Conservation (phyloP, 139 green algal species). For the Yamagishiella unicocca region DNA sequence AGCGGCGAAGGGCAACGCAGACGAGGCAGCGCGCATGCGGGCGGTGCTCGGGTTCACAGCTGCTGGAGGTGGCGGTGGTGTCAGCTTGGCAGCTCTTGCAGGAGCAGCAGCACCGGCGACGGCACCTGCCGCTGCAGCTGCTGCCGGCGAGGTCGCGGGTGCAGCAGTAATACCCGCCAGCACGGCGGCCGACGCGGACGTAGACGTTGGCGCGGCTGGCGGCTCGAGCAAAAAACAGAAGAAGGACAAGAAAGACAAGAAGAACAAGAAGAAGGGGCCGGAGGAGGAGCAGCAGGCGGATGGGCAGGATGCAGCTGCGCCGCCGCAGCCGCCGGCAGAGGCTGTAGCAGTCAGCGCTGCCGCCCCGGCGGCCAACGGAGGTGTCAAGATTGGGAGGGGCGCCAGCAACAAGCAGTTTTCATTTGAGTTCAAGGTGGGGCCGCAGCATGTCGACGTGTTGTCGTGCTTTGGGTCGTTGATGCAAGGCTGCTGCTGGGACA, state of each 20-base stretch:
- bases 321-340: neutral
- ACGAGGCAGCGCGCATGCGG: constrained; percentile 75
- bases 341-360: no score
- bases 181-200: neutral
- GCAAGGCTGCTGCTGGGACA: neutral
- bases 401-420: neutral
- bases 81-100: neutral
- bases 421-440: constrained; percentile 16
- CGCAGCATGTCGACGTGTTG: neutral
- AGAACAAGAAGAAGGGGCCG: neutral
- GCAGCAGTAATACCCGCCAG: neutral
- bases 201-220: neutral
- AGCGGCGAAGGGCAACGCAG: constrained; percentile 70
- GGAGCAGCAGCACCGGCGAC: neutral
- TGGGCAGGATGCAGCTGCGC: neutral
- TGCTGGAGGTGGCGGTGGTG: neutral
- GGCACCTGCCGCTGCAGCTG: neutral
- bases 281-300: neutral
- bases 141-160: no score
- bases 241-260: constrained; percentile 1
- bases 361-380: neutral
- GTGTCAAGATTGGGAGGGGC: neutral
- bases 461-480: neutral
- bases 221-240: neutral
- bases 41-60: constrained; percentile 62